These are phyloP conservation scores for Populus hybrid DNA, from an alignment of 441 rosid genomes.

Conservation along the genomic window DNA sequence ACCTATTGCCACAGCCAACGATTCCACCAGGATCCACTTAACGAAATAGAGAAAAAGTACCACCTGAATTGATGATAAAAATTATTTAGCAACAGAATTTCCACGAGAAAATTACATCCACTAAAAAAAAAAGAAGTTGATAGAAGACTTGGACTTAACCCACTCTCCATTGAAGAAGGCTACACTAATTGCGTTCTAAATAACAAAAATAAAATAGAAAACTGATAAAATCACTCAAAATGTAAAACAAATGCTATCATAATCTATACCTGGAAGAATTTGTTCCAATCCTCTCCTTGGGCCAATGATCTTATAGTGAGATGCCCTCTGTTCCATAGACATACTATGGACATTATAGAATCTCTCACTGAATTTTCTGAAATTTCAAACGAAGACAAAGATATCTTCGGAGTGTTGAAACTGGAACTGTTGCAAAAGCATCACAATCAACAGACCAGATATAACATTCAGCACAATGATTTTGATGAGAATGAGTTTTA, in stretches of 20 bases:
- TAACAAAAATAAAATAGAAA: neutral
- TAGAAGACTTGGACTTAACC: neutral
- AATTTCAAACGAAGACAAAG: slow-evolving; percentile 56
- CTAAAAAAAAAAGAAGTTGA: neutral
- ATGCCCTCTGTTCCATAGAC: slow-evolving; percentile 57
- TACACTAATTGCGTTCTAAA: neutral
- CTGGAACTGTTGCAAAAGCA: slow-evolving; percentile 45
- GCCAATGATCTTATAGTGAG: slow-evolving; percentile 38
- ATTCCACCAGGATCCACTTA: slow-evolving; percentile 39
- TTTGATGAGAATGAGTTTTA: neutral
- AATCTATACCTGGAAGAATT: slow-evolving; percentile 58
- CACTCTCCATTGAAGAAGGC: neutral
- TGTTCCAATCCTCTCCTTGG: slow-evolving; percentile 63
- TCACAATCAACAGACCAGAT: slow-evolving; percentile 14
- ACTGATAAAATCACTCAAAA: neutral
- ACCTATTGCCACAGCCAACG: slow-evolving; percentile 39
- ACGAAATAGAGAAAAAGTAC: slow-evolving; percentile 40
- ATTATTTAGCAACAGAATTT: slow-evolving; percentile 4
- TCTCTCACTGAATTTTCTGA: slow-evolving; percentile 44
- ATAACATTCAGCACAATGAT: neutral
- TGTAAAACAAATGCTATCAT: slow-evolving; percentile 13
- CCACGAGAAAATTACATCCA: neutral
- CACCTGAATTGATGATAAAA: slow-evolving; percentile 37
- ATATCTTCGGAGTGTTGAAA: slow-evolving; percentile 40
- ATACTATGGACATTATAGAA: slow-evolving; percentile 38